Evolutionary conservation across 2,329 filamentous ascomycete species (phyloP), one percentile per base, ranked within the genome.

Genomic region (Penicillium sumatraense): DNA sequence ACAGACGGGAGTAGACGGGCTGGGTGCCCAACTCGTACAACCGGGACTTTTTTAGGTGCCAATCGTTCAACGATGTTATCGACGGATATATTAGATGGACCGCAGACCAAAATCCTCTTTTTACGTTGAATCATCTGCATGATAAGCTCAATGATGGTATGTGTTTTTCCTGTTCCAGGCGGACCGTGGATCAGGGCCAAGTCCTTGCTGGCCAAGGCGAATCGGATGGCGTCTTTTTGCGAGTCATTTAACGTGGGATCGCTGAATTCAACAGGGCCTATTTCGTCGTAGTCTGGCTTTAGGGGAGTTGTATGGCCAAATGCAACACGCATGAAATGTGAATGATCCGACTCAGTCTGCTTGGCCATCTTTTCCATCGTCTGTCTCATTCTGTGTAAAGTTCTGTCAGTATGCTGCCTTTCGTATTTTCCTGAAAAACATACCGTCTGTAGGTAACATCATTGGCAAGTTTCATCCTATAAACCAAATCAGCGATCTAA

Each of bases 11-110:
- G 81, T 23, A 99, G 82, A 18, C 95, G 87, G 1, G 95, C 95
- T 0, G 95, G 95, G 73, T 99, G 95, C 1, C 95, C 95, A 0
- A 99, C 84, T 1, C 95, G 89, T 31, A 98, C 84, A 66, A 98
- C 91, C 0, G 91, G 89, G 1, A 97, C 82, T 67, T 91, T 92
- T 72, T 93, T 89, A 0, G 90, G 86, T 2, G 92, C 86, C 1
- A 98, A 83, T 7, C 95, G 87, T 75, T 99, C 95, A 8, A 97
- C 93, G 54, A 99, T 96, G 69, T 99, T 99, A 81, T 99, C 95
- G 1, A 99, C 95, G 0, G 91, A 95, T 64, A 99, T 93, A 71
- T 99, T 99, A 26, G 91, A 96, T 0, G 95, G 95, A 0, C 93
- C 95, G 67, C 95, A 98, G n/a, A 98, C 93, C 1, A 98, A 81